These are phyloP conservation scores for Monosporozyma aquatica DNA, from an alignment of 805 yeast genomes.

Conservation along the genomic window DNA sequence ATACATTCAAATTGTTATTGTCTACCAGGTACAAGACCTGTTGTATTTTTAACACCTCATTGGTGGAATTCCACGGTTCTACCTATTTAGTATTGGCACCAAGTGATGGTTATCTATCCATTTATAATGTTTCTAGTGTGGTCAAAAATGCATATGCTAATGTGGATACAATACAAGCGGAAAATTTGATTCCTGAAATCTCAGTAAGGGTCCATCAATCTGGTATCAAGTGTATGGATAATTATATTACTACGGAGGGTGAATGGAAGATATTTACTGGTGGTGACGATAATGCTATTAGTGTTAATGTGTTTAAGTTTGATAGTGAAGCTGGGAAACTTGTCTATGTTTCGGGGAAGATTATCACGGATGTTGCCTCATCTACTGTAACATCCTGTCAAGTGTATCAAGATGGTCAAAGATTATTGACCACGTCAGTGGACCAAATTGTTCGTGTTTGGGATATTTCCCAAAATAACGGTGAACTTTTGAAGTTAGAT, in stretches of 20 bases:
- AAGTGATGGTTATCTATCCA: conserved; percentile 71
- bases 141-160: background rate
- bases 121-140: conserved; percentile 44
- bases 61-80: conserved; percentile 30
- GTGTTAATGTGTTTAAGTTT: conserved; percentile 32
- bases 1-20: conserved; percentile 37
- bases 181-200: background rate
- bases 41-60: conserved; percentile 59
- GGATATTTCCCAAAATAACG: conserved; percentile 31
- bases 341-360: background rate
- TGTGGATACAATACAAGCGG: background rate
- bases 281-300: conserved; percentile 85
- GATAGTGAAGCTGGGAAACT: conserved; percentile 10
- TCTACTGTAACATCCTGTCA: conserved; percentile 72
- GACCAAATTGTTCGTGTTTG: conserved; percentile 74
- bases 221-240: conserved; percentile 59
- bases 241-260: conserved; percentile 12
- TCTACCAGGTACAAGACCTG: conserved; percentile 57
- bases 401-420: conserved; percentile 21
- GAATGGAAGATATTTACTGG: conserved; percentile 51
- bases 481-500: conserved; percentile 25
- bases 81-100: conserved; percentile 48
- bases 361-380: conserved; percentile 57
- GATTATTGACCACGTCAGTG: conserved; percentile 58
- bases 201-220: conserved; percentile 58